These are phyloP conservation scores for Fragosphaeria purpurea DNA, from an alignment of 2,329 filamentous ascomycete genomes.

Conservation along the genomic window DNA sequence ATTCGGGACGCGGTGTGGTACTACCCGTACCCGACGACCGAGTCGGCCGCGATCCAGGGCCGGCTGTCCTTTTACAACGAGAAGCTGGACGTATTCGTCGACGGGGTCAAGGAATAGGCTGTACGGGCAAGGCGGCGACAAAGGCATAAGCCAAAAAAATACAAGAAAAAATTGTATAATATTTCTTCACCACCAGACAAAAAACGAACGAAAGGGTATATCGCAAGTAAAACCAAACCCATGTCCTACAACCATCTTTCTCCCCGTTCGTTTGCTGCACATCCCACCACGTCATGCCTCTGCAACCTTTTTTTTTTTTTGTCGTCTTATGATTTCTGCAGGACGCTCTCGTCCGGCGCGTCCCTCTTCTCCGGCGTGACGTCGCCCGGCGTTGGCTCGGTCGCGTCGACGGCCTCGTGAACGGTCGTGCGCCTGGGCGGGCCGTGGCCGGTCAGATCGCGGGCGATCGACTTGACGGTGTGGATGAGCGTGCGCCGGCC, in stretches of 20 bases:
- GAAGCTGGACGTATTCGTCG: constrained; percentile 52
- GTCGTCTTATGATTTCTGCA: too few relatives aligned
- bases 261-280: background rate
- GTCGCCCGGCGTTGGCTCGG: constrained; percentile 6
- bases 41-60: constrained; percentile 43
- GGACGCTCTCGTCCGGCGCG: background rate
- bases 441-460: constrained; percentile 44
- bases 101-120: constrained; percentile 26
- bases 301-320: too few relatives aligned
- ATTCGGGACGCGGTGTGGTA: constrained; percentile 41
- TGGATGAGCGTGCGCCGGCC: constrained; percentile 56
- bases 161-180: too few relatives aligned
- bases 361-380: constrained; percentile 13
- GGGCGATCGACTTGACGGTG: constrained; percentile 50
- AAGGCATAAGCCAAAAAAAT: background rate
- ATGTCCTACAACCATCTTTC: too few relatives aligned
- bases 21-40: constrained; percentile 46
- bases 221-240: too few relatives aligned
- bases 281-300: background rate
- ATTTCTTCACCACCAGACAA: too few relatives aligned
- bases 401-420: constrained; percentile 7
- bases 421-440: constrained; percentile 14
- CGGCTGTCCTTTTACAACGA: constrained; percentile 57
- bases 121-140: background rate
- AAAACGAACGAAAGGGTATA: too few relatives aligned